These are phyloP conservation scores for Stephania japonica DNA, from an alignment of 164 flowering plant genomes.

Conservation along the genomic window DNA sequence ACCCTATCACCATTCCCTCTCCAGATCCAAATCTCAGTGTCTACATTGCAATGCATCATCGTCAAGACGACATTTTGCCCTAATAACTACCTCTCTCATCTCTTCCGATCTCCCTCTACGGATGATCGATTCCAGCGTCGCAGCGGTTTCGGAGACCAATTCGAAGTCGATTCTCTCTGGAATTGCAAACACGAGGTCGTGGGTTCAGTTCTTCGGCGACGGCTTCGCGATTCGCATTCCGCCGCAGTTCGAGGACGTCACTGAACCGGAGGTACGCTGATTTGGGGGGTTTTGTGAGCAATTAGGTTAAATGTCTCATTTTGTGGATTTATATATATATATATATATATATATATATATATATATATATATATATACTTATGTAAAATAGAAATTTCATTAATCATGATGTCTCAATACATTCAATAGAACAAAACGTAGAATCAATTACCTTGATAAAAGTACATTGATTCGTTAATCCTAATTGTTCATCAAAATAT, in stretches of 20 bases:
- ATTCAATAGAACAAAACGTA: too few species aligned
- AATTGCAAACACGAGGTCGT: slow-evolving; percentile 71
- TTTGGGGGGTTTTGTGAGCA: neutral
- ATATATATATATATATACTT: too few species aligned
- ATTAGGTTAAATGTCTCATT: neutral
- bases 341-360: too few species aligned
- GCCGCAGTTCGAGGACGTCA: slow-evolving; percentile 67
- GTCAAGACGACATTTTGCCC: slow-evolving; percentile 39
- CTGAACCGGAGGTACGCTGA: slow-evolving; percentile 77
- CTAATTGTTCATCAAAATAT: too few species aligned
- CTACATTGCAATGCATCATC: slow-evolving; percentile 16
- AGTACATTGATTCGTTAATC: too few species aligned
- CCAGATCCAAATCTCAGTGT: slow-evolving; percentile 2
- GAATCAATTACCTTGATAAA: too few species aligned
- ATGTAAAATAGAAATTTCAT: too few species aligned
- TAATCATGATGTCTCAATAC: too few species aligned
- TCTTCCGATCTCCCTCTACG: slow-evolving; percentile 21
- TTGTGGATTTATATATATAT: too few species aligned
- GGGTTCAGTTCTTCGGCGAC: slow-evolving; percentile 87
- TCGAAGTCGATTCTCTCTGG: slow-evolving; percentile 40
- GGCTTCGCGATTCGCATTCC: slow-evolving; percentile 90
- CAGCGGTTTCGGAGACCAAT: slow-evolving; percentile 22
- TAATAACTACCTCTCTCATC: slow-evolving; percentile 30
- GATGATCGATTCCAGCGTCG: slow-evolving; percentile 11
- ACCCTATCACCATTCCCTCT: slow-evolving; percentile 6